Evolutionary conservation across 23 red algal species (phyloP).

Genomic region (Porphyridium purpureum): DNA sequence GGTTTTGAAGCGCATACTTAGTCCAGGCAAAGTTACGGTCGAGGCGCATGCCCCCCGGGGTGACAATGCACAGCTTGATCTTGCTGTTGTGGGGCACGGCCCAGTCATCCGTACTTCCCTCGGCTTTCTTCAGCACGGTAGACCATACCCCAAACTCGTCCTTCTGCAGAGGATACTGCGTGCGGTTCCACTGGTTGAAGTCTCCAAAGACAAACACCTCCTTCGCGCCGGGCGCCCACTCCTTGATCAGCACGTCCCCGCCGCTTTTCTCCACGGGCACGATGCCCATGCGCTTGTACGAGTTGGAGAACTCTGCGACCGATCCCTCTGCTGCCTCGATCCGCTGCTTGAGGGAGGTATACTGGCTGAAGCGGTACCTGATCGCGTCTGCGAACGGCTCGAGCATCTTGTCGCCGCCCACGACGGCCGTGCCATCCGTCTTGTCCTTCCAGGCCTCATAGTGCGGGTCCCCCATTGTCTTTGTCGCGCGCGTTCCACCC

Average conservation of each 20-base stretch:
- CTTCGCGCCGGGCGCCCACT: slow-evolving; percentile 77
- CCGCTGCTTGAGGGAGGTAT: slow-evolving; percentile 20
- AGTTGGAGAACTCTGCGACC: slow-evolving; percentile 62
- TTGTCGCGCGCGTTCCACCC: no score
- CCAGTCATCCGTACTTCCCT: slow-evolving; percentile 50
- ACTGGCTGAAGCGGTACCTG: slow-evolving; percentile 57
- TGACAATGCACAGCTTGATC: slow-evolving; percentile 70
- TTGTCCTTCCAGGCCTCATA: slow-evolving; percentile 75
- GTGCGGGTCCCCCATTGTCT: no score
- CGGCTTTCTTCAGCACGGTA: slow-evolving; percentile 54
- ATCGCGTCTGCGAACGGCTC: slow-evolving; percentile 61
- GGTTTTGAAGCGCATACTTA: slow-evolving; percentile 70
- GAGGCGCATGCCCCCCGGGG: slow-evolving; percentile 48
- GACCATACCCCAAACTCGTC: slow-evolving; percentile 77
- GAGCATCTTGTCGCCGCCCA: slow-evolving; percentile 74
- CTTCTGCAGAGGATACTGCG: slow-evolving; percentile 25
- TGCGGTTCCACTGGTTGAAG: slow-evolving; percentile 89
- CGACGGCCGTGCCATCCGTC: slow-evolving; percentile 51
- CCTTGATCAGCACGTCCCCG: slow-evolving; percentile 47
- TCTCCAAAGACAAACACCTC: slow-evolving; percentile 90
- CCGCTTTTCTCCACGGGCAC: slow-evolving; percentile 10
- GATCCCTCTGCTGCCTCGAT: slow-evolving; percentile 52
- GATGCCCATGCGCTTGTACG: slow-evolving; percentile 60
- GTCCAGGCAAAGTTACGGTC: slow-evolving; percentile 94
- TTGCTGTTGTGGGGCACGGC: slow-evolving; percentile 65